Percentiles rank a stretch among this genome's conserved stretches.
Conservation (phyloP, 306 rosid species). For the Luffa aegyptiaca region DNA sequence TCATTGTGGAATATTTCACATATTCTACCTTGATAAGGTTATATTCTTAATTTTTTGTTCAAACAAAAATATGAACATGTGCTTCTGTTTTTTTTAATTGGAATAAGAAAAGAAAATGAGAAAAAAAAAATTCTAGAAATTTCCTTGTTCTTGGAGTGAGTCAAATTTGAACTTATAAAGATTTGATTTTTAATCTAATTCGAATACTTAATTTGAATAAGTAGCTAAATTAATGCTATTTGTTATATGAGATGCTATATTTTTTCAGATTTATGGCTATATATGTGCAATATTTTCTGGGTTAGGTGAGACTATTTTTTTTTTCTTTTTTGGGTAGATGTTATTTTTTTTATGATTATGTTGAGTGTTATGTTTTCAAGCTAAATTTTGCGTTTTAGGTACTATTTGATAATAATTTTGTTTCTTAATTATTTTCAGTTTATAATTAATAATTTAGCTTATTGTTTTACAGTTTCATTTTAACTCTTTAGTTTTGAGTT, state of each 20-base stretch:
- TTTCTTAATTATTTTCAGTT: too few species aligned
- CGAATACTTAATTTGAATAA: too few species aligned
- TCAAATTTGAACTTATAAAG: neutral
- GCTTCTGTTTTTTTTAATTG: neutral
- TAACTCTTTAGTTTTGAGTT: too few species aligned
- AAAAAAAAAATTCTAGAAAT: neutral
- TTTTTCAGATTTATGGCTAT: neutral
- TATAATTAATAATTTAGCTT: too few species aligned
- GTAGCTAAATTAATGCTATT: neutral
- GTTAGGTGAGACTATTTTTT: neutral
- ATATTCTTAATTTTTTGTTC: neutral
- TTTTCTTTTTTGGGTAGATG: too few species aligned
- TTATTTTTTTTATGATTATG: too few species aligned
- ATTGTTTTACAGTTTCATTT: too few species aligned
- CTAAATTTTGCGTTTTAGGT: too few species aligned
- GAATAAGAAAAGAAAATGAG: neutral
- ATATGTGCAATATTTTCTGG: neutral
- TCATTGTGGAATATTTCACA: neutral
- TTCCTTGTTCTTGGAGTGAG: neutral
- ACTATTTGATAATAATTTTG: too few species aligned
- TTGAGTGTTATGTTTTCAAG: too few species aligned
- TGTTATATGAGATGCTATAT: neutral
- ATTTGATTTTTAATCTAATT: neutral
- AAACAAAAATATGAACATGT: neutral
- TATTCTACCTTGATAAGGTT: neutral